Evolutionary conservation across 2,329 filamentous ascomycete genomes (phyloP).

Genomic region (Pseudopithomyces maydicus): DNA sequence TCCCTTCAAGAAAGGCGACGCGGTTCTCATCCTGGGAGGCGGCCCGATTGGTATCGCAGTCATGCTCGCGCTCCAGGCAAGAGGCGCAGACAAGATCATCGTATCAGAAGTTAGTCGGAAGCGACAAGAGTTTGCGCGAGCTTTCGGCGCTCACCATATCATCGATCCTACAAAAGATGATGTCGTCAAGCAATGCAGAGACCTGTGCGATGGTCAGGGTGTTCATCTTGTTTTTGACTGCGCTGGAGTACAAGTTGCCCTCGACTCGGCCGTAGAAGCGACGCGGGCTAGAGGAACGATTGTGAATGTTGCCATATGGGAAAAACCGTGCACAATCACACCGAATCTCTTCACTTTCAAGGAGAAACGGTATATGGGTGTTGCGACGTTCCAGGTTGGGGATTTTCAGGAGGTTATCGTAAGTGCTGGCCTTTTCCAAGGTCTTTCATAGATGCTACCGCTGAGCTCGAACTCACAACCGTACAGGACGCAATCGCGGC

Average conservation of each 20-base stretch:
- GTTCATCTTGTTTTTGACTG: slow-evolving; percentile 59
- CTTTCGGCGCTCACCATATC: slow-evolving; percentile 59
- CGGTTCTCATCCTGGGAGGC: slow-evolving; percentile 56
- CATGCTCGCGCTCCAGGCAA: slow-evolving; percentile 52
- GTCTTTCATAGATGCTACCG: too few relatives aligned
- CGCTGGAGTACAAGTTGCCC: slow-evolving; percentile 57
- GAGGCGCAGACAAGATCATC: slow-evolving; percentile 56
- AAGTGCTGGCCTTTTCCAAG: slow-evolving; percentile 7
- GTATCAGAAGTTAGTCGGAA: slow-evolving; percentile 57
- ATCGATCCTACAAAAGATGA: slow-evolving; percentile 58
- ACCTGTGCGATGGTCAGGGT: slow-evolving; percentile 52
- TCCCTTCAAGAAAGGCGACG: slow-evolving; percentile 53
- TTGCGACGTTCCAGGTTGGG: slow-evolving; percentile 57
- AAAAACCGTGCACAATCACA: slow-evolving; percentile 55
- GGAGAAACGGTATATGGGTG: slow-evolving; percentile 58
- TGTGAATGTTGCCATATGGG: slow-evolving; percentile 63
- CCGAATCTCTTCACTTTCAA: slow-evolving; percentile 60
- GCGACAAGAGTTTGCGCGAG: slow-evolving; percentile 55
- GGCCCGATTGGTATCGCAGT: slow-evolving; percentile 40
- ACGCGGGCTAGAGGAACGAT: slow-evolving; percentile 57
- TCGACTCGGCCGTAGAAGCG: slow-evolving; percentile 56
- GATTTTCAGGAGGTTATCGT: slow-evolving; percentile 53
- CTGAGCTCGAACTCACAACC: slow-evolving; percentile 46
- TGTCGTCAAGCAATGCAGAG: slow-evolving; percentile 50
- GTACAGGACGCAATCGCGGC: slow-evolving; percentile 54